Base-by-base conservation (phyloP, 345 rosid genomes). In the Populus pruinosa region DNA sequence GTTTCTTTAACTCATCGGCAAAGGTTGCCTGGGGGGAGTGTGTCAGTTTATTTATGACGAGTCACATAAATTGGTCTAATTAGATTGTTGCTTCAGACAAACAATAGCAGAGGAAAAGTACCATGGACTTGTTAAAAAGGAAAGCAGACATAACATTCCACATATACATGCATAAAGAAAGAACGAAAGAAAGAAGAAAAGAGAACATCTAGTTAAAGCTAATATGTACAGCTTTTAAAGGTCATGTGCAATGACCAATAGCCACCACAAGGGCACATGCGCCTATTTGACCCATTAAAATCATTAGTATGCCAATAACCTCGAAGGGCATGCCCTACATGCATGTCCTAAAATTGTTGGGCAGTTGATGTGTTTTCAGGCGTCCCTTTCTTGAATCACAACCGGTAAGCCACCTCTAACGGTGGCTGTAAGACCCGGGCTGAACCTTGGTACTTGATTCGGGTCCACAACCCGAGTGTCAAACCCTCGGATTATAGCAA, bases 351-450 rank as follows among this genome's bases (percentile, higher is more conserved):
- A 33, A 36, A 10, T 5, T n/a, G 5, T 1, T 23, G 1, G 50
- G 33, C 16, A 3, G 11, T 3, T 17, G 69, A 10, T 20, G 29
- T 17, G 8, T 50, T n/a, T 17, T 31, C 70, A 77, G 7, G 64
- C 6, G 31, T 55, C 41, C 44, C 74, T 87, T 73, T 86, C 86
- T 69, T 80, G 74, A 20, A 92, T 81, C 68, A 75, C 2, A 49
- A 87, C 90, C 77, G 85, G 92, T n/a, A 95, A 84, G 12, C 99
- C 99, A 36, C 97, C 98, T 18, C 81, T 81, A 61, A 95, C 82
- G 38, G 91, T 91, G 66, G 98, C 93, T 0, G 98, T 90, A 6
- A 95, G 88, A 27, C 99, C 97, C 0, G 99, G 91, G 4, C 87
- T 81, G 50, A 93, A 95, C 78, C 80, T 83, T 0, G 84, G 86